These are phyloP conservation scores for Paraleonurus japonicus DNA, from an alignment of 257 asterid genomes.

Conservation along the genomic window DNA sequence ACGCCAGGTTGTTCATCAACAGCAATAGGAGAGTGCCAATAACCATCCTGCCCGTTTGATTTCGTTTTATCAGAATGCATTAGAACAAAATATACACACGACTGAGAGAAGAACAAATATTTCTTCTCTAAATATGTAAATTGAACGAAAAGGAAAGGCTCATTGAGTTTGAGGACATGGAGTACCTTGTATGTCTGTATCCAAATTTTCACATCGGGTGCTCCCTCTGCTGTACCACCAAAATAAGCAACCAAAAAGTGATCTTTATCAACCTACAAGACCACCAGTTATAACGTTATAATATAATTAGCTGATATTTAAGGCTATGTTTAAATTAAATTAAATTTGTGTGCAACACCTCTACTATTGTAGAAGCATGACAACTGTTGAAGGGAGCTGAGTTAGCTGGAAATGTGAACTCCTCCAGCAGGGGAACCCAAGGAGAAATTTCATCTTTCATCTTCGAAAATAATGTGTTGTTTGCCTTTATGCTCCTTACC, in stretches of 20 bases:
- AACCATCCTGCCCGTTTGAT: constrained; percentile 55
- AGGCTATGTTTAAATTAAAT: constrained; percentile 4
- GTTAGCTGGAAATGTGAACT: constrained; percentile 66
- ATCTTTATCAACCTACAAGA: constrained; percentile 63
- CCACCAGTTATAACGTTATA: constrained; percentile 10
- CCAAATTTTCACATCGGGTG: constrained; percentile 92
- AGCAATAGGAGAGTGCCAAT: constrained; percentile 73
- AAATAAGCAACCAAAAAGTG: constrained; percentile 85
- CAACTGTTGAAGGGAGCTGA: constrained; percentile 83
- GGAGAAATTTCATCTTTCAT: constrained; percentile 44
- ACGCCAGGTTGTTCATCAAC: constrained; percentile 72
- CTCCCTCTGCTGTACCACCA: constrained; percentile 92
- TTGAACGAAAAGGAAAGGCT: constrained; percentile 3
- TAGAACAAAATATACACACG: not conserved
- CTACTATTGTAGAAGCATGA: constrained; percentile 94
- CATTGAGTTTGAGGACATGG: not conserved
- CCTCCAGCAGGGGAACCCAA: constrained; percentile 69
- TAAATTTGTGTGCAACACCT: constrained; percentile 45
- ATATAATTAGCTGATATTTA: not conserved
- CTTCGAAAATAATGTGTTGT: constrained; percentile 22
- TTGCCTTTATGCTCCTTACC: constrained; percentile 21
- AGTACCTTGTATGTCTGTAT: constrained; percentile 72
- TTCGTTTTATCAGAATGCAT: not conserved
- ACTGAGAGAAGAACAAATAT: not conserved
- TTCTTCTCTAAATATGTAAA: not conserved